A percentile compares a stretch with the other conserved stretches of the same genome.
Conservation (phyloP, 768 basidiomycete species). For the Cyclocybe aegerita region DNA sequence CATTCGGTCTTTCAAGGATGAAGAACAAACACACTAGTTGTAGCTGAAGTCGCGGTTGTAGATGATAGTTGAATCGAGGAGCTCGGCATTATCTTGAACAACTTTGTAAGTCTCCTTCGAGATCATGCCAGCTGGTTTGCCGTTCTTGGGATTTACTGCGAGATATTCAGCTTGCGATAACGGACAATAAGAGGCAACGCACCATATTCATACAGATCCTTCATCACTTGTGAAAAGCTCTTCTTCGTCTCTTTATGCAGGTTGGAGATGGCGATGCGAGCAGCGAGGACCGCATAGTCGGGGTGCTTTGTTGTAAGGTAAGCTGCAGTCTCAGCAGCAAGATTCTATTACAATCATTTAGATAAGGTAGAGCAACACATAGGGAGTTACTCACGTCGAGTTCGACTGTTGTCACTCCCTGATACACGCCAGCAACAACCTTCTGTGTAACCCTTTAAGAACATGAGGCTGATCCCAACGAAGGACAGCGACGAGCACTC, state of each 20-base stretch:
- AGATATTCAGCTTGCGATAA: slow-evolving; percentile 19
- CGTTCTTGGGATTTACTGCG: slow-evolving; percentile 92
- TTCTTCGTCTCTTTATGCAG: slow-evolving; percentile 99
- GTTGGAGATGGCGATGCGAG: slow-evolving; percentile 98
- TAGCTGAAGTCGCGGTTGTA: slow-evolving; percentile 98
- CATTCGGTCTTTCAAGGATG: neutral
- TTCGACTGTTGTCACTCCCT: slow-evolving; percentile 95
- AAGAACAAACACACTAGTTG: slow-evolving; percentile 66
- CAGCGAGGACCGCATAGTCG: slow-evolving; percentile 97
- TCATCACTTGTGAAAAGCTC: slow-evolving; percentile 89
- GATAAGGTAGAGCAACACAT: neutral
- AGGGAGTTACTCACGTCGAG: slow-evolving; percentile 70
- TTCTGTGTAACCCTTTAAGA: slow-evolving; percentile 78
- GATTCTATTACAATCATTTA: slow-evolving; percentile 57
- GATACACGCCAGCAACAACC: slow-evolving; percentile 90
- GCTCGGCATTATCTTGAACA: slow-evolving; percentile 77
- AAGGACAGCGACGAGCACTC: slow-evolving; percentile 22
- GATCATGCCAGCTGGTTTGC: slow-evolving; percentile 85
- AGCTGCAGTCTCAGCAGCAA: slow-evolving; percentile 96
- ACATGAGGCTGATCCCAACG: neutral
- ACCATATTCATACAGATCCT: slow-evolving; percentile 90
- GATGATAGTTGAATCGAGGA: slow-evolving; percentile 91
- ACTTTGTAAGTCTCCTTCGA: slow-evolving; percentile 82
- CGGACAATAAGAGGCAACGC: slow-evolving; percentile 16
- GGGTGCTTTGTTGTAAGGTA: slow-evolving; percentile 97